Base-by-base conservation (phyloP, 257 asterid genomes). In the Solanum chaucha region DNA sequence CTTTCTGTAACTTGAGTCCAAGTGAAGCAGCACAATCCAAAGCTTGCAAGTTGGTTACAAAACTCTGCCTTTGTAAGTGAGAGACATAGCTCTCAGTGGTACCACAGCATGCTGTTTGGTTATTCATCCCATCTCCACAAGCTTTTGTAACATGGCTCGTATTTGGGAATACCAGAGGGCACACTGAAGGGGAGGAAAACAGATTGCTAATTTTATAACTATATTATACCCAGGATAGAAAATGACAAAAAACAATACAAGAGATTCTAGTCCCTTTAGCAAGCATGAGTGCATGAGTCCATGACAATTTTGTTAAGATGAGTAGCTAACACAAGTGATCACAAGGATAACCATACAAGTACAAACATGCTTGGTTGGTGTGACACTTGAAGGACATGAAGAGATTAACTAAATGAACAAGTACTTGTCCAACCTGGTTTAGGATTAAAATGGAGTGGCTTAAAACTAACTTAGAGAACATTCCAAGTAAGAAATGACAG, bases 1-100 rank as follows among this genome's bases (percentile, higher is more conserved):
- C 98, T 90, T 90, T 94, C 88, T 93, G 93, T 82, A 97, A 84
- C 89, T 92, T 94, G 24, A 90, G 90, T 85, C 99, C 99, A 83
- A 97, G 94, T 55, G 94, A 94, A 30, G 99, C 93, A 38, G 99
- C 99, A 87, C 99, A 97, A 88, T 95, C 93, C 86, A 96, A 89
- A 85, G 99, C 99, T 90, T 97, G 99, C 93, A 97, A 92, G 92
- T 97, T 97, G 51, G 99, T 97, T 88, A 96, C 94, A 51, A 97
- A 95, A 90, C 97, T 95, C 93, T 97, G 99, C 87, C 95, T 93
- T 90, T 97, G 99, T 92, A 97, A 90, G 95, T 92, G 98, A 65
- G 98, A 90, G 44, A 96, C 94, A 24, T 93, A 96, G 88, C 91
- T 94, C 90, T 93, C 98, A 51, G 96, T 75, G 1, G 98, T 92